Evolutionary conservation across 2,329 filamentous ascomycete species (phyloP), one percentile per base, ranked within the genome.

Genomic region (Dothiorella sarmentorum): DNA sequence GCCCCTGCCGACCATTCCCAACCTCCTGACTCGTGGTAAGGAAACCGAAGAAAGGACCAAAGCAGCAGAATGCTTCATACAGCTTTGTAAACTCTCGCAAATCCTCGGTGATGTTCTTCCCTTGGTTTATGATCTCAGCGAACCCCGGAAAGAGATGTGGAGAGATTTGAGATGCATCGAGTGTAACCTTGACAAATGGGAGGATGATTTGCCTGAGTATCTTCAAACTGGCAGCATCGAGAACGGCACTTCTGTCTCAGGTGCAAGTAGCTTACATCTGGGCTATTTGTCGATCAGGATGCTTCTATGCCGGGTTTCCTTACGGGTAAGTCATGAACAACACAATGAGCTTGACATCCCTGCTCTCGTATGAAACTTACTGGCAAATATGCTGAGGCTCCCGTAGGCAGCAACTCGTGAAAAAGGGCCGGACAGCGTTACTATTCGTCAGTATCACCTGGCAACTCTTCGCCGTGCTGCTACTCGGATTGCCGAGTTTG

Each of bases 1-100:
- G 13, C 80, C 81, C 15, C 65, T 81, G 40, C 81, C 82, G 3
- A 78, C 76, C 0, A 67, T 80, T 5, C 72, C 76, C 1, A 18
- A 31, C 18, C 76, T 59, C 40, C 77, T 65, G 6, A 63, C 71
- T 61, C 77, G 53, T 60, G 69, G 29, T 62, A 73, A 64, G 63
- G 72, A 61, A 58, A 72, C 58, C 61, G 70, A 61, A 68, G 70
- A 35, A 65, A 75, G 65, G 71, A 80, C 68, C 71, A 76, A 64
- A 43, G 76, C 79, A 13, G 77, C 78, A 1, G 75, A 77, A 45
- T 80, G 79, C 42, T 82, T 82, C 59, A 75, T 82, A 35, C 75
- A 80, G 18, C 70, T 84, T 4, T 84, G 81, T 63, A 74, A 70
- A 11, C 68, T 84, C 65, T 81, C 68, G 66, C 68, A 72, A 43